These are phyloP conservation scores for Leishmania arabica DNA, from an alignment of 208 protist genomes.

Conservation along the genomic window DNA sequence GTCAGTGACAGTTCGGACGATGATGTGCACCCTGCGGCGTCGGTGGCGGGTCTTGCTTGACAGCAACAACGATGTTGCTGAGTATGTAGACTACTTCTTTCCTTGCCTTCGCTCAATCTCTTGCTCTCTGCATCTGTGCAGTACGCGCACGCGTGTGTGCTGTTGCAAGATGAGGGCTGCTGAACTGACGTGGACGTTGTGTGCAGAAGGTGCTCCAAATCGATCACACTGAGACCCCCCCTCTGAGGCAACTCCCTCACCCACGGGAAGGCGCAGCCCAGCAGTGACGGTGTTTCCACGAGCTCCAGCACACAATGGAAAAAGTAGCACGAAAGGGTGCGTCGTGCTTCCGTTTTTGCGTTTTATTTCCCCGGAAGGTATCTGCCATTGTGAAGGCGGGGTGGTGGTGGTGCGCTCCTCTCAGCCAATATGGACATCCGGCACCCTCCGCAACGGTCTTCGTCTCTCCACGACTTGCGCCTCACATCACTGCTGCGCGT, in stretches of 20 bases:
- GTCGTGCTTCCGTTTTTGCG: not conserved
- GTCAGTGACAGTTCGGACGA: not conserved
- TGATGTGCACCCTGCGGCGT: not conserved
- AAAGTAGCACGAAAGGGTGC: not conserved
- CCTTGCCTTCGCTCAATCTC: not conserved
- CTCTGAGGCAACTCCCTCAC: not conserved
- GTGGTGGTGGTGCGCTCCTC: not conserved
- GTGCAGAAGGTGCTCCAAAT: not conserved
- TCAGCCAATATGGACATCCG: no score
- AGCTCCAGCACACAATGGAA: not conserved
- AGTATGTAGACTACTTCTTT: conserved; percentile 1
- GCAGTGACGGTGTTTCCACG: not conserved
- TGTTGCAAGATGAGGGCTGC: not conserved
- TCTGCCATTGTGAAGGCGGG: not conserved
- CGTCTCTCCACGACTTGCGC: not conserved
- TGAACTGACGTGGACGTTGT: not conserved
- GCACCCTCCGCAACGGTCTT: no score
- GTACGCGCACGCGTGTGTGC: not conserved
- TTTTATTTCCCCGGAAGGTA: not conserved
- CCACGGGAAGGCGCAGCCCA: not conserved
- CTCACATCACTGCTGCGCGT: not conserved
- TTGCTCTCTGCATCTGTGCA: no score
- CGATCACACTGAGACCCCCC: not conserved
- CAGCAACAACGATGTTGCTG: not conserved
- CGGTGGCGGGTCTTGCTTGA: not conserved